A percentile compares a stretch with the other conserved stretches of the same genome.
Evolutionary conservation across 2,329 filamentous ascomycete genomes (phyloP).

Genomic region (Fusarium pseudonygamai): DNA sequence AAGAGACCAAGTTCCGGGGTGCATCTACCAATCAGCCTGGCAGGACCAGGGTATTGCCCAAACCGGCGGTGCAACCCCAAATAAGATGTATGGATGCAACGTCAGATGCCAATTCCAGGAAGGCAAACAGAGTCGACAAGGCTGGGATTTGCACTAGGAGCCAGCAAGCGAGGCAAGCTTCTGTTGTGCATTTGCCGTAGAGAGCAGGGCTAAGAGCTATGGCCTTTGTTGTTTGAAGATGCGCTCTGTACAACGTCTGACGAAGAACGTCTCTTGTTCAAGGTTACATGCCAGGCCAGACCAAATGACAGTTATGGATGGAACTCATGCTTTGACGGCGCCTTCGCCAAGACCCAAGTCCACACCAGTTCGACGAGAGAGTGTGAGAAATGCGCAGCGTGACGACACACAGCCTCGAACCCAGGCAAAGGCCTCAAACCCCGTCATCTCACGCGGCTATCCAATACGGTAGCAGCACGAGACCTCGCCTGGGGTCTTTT

Average conservation of each 20-base stretch:
- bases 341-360: conserved; percentile 36
- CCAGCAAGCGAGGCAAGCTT: conserved; percentile 19
- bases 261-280: not conserved
- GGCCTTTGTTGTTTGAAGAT: conserved; percentile 7
- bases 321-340: not conserved
- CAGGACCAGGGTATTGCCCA: conserved; percentile 33
- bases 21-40: conserved; percentile 42
- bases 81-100: conserved; percentile 35
- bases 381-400: conserved; percentile 33
- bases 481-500: conserved; percentile 39
- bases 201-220: not conserved
- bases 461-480: conserved; percentile 49
- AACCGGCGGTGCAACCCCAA: conserved; percentile 37
- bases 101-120: conserved; percentile 37
- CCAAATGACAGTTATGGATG: not conserved
- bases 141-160: conserved; percentile 21
- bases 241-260: not conserved
- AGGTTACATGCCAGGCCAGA: not conserved
- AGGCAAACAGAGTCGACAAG: conserved; percentile 12
- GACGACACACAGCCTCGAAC: conserved; percentile 43
- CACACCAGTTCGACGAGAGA: conserved; percentile 33
- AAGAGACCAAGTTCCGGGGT: conserved; percentile 36
- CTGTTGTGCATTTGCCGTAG: conserved; percentile 2
- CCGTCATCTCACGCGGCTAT: conserved; percentile 31
- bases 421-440: conserved; percentile 32